Evolutionary conservation across 2,329 filamentous ascomycete genomes (phyloP).

Genomic region (Magnaporthales sp.): DNA sequence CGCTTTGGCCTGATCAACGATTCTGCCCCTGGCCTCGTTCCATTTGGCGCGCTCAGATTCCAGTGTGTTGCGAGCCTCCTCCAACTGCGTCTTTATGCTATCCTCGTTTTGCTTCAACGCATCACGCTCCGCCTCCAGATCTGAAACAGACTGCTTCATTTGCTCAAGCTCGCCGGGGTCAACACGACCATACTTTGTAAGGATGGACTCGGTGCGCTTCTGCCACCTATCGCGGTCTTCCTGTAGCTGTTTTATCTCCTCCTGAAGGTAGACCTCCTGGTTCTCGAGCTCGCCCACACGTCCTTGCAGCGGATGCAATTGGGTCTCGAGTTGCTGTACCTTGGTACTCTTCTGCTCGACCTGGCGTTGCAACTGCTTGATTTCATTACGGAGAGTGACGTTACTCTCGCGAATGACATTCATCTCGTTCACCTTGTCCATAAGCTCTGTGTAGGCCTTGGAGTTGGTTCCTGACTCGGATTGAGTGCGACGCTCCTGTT

Average conservation of each 20-base stretch:
- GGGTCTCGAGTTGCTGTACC: constrained; percentile 63
- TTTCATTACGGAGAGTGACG: constrained; percentile 80
- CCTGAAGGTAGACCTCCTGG: constrained; percentile 70
- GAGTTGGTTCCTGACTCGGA: constrained; percentile 65
- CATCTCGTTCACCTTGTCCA: constrained; percentile 90
- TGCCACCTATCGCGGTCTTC: constrained; percentile 93
- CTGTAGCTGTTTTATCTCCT: constrained; percentile 80
- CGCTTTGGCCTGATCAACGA: constrained; percentile 57
- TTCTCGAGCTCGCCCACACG: constrained; percentile 77
- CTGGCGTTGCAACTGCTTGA: constrained; percentile 67
- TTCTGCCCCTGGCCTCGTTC: constrained; percentile 40
- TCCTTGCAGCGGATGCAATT: constrained; percentile 74
- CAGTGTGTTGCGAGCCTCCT: constrained; percentile 40
- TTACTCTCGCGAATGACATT: constrained; percentile 96
- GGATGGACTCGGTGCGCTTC: constrained; percentile 88
- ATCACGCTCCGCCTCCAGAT: constrained; percentile 57
- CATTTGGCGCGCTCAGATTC: constrained; percentile 48
- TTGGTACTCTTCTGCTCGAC: constrained; percentile 66
- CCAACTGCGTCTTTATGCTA: constrained; percentile 43
- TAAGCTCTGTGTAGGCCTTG: constrained; percentile 78
- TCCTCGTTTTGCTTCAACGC: constrained; percentile 39
- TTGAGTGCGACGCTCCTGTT: constrained; percentile 75
- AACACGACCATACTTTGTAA: constrained; percentile 91
- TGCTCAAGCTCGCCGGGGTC: constrained; percentile 90
- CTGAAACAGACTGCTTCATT: constrained; percentile 68